Evolutionary conservation across 202 grass and related monocot genomes (phyloP).

Genomic region (Musa balbisiana): DNA sequence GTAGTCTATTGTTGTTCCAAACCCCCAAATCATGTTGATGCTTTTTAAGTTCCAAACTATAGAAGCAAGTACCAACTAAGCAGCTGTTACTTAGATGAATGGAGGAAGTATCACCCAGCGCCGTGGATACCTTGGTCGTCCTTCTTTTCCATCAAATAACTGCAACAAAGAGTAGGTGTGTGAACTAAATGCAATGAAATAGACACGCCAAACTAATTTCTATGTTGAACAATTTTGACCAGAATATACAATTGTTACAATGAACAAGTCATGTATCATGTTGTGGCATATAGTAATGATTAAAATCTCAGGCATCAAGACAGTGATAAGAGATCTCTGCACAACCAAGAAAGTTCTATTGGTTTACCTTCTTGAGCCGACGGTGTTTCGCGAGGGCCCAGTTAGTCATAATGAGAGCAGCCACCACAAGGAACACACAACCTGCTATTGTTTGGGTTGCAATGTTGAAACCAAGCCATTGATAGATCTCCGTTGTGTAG

Average conservation of each 20-base stretch:
- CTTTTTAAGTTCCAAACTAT: neutral
- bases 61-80: neutral
- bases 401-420: constrained; percentile 6
- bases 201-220: neutral
- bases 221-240: too few relatives aligned
- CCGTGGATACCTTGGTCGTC: constrained; percentile 10
- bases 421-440: constrained; percentile 34
- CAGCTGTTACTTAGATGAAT: neutral
- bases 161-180: neutral
- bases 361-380: constrained; percentile 69
- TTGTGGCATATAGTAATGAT: too few relatives aligned
- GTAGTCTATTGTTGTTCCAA: neutral
- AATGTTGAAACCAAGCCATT: constrained; percentile 20
- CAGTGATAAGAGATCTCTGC: neutral
- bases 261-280: too few relatives aligned
- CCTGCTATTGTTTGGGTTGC: constrained; percentile 3
- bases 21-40: neutral
- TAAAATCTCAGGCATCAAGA: neutral
- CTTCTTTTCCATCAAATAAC: constrained; percentile 20
- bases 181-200: neutral
- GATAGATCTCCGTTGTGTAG: constrained; percentile 18
- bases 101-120: constrained; percentile 21
- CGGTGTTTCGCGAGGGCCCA: constrained; percentile 53
- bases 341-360: neutral
- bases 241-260: too few relatives aligned